These are phyloP conservation scores for Coniochaeta pulveracea DNA, from an alignment of 2,329 filamentous ascomycete species.

Conservation along the genomic window DNA sequence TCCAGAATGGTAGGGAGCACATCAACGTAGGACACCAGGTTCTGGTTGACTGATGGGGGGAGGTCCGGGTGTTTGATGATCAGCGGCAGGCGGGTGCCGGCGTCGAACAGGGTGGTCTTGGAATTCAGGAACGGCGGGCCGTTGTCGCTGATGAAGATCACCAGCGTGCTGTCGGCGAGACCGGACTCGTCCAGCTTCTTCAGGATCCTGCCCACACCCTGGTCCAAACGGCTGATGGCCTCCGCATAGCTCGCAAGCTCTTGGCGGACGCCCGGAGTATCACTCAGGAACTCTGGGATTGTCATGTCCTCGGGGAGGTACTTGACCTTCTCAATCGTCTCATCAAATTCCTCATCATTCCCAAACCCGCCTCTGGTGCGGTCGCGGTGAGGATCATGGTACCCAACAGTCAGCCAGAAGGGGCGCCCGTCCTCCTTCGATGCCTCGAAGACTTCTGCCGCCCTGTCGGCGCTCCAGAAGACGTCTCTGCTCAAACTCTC, in stretches of 20 bases:
- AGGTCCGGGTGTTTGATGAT: conserved; percentile 18
- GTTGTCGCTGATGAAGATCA: conserved; percentile 36
- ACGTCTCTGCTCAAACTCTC: conserved; percentile 32
- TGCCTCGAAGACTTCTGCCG: conserved; percentile 18
- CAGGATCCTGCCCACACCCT: conserved; percentile 27
- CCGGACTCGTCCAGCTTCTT: conserved; percentile 19
- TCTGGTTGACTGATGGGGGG: conserved; percentile 30
- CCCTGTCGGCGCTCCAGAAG: conserved; percentile 23
- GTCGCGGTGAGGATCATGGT: conserved; percentile 33
- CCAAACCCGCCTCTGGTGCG: conserved; percentile 28
- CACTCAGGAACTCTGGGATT: conserved; percentile 27
- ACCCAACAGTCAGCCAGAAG: conserved; percentile 34
- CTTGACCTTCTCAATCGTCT: conserved; percentile 11
- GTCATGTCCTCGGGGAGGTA: conserved; percentile 21
- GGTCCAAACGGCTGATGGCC: conserved; percentile 27
- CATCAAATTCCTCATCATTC: conserved; percentile 22
- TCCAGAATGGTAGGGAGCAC: conserved; percentile 32
- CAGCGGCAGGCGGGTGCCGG: conserved; percentile 30
- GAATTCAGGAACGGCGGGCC: conserved; percentile 38
- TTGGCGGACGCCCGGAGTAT: conserved; percentile 24
- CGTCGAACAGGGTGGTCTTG: conserved; percentile 37
- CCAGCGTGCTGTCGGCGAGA: conserved; percentile 24
- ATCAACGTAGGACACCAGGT: conserved; percentile 33
- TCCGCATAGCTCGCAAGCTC: conserved; percentile 31
- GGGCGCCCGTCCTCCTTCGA: conserved; percentile 18